Evolutionary conservation across 495 filamentous ascomycete species (phyloP).

Genomic region (Cercophora sp.): DNA sequence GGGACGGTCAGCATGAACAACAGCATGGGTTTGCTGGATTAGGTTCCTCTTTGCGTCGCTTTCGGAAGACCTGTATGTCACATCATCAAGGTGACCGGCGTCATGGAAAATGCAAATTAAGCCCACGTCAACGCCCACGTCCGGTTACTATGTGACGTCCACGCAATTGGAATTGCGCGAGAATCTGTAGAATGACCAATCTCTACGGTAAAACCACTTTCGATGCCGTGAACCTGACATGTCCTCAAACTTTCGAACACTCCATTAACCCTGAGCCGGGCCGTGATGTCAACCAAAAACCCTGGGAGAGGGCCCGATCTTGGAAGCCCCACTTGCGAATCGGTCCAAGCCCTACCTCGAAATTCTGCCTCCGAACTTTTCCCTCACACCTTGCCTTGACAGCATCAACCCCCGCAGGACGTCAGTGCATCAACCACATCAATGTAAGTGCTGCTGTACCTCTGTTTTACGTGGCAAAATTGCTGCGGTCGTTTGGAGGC

Average conservation of each 20-base stretch:
- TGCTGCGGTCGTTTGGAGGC: not conserved
- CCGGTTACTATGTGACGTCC: not conserved
- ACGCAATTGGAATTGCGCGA: not conserved
- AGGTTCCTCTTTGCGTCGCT: constrained; percentile 45
- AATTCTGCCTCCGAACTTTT: constrained; percentile 32
- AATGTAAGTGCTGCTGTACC: constrained; percentile 26
- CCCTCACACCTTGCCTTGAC: constrained; percentile 27
- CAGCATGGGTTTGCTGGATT: constrained; percentile 46
- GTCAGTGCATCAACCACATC: constrained; percentile 25
- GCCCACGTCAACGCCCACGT: constrained; percentile 19
- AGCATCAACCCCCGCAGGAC: constrained; percentile 27
- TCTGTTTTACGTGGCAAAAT: not conserved
- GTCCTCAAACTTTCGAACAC: too few species aligned
- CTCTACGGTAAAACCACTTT: too few species aligned
- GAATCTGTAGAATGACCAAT: too few species aligned
- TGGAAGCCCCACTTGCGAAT: constrained; percentile 1
- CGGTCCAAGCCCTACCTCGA: constrained; percentile 28
- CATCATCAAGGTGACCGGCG: constrained; percentile 39
- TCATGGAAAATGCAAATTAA: constrained; percentile 45
- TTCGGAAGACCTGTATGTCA: constrained; percentile 53
- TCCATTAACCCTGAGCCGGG: too few species aligned
- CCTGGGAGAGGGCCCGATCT: not conserved
- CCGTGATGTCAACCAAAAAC: too few species aligned
- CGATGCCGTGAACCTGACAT: too few species aligned
- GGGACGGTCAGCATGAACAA: constrained; percentile 45